Evolutionary conservation across 2,329 filamentous ascomycete species (phyloP), one percentile per base, ranked within the genome.

Genomic region (Xylariaceae sp.): DNA sequence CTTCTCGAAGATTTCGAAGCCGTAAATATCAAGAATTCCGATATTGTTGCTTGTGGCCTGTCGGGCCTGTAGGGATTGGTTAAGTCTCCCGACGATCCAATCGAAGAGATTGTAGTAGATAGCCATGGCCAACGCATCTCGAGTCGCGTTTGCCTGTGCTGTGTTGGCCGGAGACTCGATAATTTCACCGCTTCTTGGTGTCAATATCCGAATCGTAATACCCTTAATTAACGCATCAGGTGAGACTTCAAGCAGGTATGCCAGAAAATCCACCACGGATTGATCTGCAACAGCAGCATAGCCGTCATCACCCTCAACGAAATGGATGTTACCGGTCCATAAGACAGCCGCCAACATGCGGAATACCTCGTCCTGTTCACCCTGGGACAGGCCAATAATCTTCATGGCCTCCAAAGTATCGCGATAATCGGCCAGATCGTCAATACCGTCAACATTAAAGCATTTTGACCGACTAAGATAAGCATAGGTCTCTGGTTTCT

Each of bases 1-100:
- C 78, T 93, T 95, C 73, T 99, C 95, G 65, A 99, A 99, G 65
- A 99, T 99, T 72, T 99, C 95, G 70, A 99, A 99, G 2, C 95
- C 95, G 73, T 99, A 99, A 65, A 99, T 99, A 81, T 99, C 95
- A 64, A 99, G 82, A 70, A 99, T 98, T 70, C 95, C 95, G 65
- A 99, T 95, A 2, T 90, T 90, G 73, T 97, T 95, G 42, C 85
- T 79, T 2, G 93, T 84, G 0, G 85, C 77, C 47, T 90, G 89
- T 60, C 87, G 85, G 19, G 93, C 90, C 72, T 90, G 88, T 57
- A 98, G 77, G 3, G 93, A 96, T 63, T 88, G 84, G 75, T 98
- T 98, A 65, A 98, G 88, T 64, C 95, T 89, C 67, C 89, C 85
- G 19, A 98, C 93, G 63, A 99, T 98, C 95, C 95, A 99, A 75